Conservation (phyloP, 495 filamentous ascomycete species). For the Podospora pseudopauciseta region DNA sequence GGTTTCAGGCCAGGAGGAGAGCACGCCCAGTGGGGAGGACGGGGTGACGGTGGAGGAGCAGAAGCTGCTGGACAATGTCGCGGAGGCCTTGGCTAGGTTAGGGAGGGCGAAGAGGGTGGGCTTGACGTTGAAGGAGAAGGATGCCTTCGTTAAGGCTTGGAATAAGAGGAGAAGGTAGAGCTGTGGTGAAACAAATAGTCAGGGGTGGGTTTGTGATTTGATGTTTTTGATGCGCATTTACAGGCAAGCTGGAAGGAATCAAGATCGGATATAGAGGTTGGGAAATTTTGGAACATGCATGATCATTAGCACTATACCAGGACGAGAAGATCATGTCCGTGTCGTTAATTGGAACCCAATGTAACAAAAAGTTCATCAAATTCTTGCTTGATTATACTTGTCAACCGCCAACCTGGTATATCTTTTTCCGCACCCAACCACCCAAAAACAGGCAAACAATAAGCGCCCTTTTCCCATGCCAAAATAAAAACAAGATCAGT, state of each 20-base stretch:
- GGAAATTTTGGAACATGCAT: background rate
- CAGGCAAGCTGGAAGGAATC: background rate
- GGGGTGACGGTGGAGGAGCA: constrained; percentile 55
- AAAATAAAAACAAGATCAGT: constrained; percentile 4
- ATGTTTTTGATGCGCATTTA: background rate
- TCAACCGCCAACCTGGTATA: constrained; percentile 12
- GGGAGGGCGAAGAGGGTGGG: constrained; percentile 89
- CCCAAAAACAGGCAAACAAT: constrained; percentile 3
- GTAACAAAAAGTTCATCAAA: background rate
- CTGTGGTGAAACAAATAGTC: background rate
- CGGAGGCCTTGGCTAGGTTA: constrained; percentile 81
- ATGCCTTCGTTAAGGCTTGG: constrained; percentile 69
- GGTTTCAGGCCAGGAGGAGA: constrained; percentile 32
- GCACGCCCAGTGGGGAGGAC: constrained; percentile 35
- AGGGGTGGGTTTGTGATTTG: background rate
- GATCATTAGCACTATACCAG: background rate
- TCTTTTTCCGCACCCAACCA: constrained; percentile 10
- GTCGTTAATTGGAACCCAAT: background rate
- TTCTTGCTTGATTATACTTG: constrained; percentile 1
- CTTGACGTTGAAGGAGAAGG: constrained; percentile 77
- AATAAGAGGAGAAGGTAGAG: constrained; percentile 28
- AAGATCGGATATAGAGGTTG: background rate
- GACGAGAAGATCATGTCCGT: background rate
- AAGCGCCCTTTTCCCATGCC: constrained; percentile 17
- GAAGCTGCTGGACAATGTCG: constrained; percentile 66